phyloP scores from a whole-genome alignment of 2,329 filamentous ascomycete genomes.

The Aspergillus costaricaensis region DNA sequence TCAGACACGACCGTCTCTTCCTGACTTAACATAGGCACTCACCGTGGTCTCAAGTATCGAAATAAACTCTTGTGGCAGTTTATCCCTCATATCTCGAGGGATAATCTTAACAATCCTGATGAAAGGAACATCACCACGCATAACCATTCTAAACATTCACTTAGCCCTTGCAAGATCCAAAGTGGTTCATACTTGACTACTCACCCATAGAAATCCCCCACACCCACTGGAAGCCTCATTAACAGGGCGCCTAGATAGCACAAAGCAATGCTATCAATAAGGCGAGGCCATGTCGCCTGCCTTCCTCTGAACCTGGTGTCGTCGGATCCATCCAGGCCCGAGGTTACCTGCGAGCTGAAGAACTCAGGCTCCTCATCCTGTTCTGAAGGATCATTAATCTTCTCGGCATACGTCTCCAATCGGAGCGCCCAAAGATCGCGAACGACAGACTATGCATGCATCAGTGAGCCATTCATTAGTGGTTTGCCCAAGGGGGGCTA shows the following conservation, averaged over 20 bases:
- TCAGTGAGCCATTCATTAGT: constrained; percentile 12
- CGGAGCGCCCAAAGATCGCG: constrained; percentile 84
- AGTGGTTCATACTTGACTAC: background rate
- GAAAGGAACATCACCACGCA: constrained; percentile 75
- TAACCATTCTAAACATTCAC: constrained; percentile 34
- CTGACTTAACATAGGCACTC: constrained; percentile 4
- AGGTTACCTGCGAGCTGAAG: constrained; percentile 62
- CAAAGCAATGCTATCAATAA: constrained; percentile 74
- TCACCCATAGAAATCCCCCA: constrained; percentile 67
- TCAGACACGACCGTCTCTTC: constrained; percentile 4
- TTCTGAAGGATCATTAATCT: constrained; percentile 41
- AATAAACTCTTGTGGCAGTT: constrained; percentile 45
- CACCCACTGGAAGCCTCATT: constrained; percentile 72
- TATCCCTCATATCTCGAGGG: constrained; percentile 48
- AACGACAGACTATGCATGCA: constrained; percentile 56
- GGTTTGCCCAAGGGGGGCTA: background rate
- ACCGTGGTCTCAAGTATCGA: constrained; percentile 44
- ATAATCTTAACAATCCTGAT: constrained; percentile 58
- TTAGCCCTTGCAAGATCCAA: constrained; percentile 2
- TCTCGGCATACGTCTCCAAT: constrained; percentile 58
- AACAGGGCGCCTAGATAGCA: constrained; percentile 79
- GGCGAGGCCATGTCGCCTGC: constrained; percentile 56
- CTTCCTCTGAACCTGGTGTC: constrained; percentile 37
- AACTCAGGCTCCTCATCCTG: constrained; percentile 48
- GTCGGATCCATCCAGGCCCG: constrained; percentile 42